Evolutionary conservation across 164 flowering plant species (phyloP), one percentile per base, ranked within the genome.

Genomic region (Warburgia ugandensis): DNA sequence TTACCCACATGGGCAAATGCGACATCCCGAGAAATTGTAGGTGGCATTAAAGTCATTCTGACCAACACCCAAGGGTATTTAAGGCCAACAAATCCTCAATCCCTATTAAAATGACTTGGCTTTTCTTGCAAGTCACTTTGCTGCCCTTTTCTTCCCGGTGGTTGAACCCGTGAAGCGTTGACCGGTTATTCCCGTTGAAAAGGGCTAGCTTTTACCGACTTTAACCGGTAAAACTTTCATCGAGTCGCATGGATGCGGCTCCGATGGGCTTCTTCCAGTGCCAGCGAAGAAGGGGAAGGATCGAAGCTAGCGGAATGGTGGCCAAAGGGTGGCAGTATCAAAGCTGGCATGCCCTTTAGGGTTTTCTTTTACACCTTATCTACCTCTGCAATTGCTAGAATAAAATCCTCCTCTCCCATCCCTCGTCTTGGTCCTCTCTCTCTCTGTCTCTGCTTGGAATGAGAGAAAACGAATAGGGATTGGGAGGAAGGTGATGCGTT

Each of bases 201-300:
- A 19, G 14, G 30, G 42, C 19, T n/a, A n/a, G 39, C 9, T 27
- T 23, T 50, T 32, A 60, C 68, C 58, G 59, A 62, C 14, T 36
- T 20, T 19, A 47, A n/a, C n/a, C n/a, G 29, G 32, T 29, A 30
- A 13, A 14, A 17, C 23, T 48, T 48, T 48, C 7, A 17, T 48
- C 21, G n/a, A n/a, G n/a, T 4, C 12, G 3, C 2, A 17, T 3
- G 10, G 10, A 3, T 29, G 33, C 16, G 22, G 33, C 36, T 16
- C 17, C 12, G 9, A 45, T 62, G 57, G 73, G 78, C 63, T 71
- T 56, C 44, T n/a, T n/a, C n/a, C n/a, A n/a, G n/a, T 21, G 95
- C 91, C 91, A 83, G 87, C 95, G 57, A 70, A 68, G 78, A 77
- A 62, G 53, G 73, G 60, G 78, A 77, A 72, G 80, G 86, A 77